These are phyloP conservation scores for Verbascum thapsus DNA, from an alignment of 257 asterid species.

Conservation along the genomic window DNA sequence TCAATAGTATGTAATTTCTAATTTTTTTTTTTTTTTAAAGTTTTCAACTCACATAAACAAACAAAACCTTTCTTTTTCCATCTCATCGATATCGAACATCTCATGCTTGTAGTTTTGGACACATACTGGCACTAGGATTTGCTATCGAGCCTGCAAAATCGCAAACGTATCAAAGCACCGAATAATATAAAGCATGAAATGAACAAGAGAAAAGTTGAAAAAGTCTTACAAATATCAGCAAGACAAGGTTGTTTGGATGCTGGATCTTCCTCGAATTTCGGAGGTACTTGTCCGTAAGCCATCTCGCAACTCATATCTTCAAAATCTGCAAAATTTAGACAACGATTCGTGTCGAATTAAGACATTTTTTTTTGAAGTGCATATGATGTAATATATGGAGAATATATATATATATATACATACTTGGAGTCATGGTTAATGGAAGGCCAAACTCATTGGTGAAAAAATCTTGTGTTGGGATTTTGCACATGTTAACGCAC, in stretches of 20 bases:
- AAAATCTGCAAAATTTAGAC: conserved; percentile 52
- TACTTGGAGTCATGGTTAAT: conserved; percentile 92
- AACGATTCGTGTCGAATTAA: neutral
- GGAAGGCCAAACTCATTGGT: conserved; percentile 98
- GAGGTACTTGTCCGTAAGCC: conserved; percentile 89
- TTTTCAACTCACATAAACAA: no score
- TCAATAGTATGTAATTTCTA: no score
- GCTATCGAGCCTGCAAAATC: conserved; percentile 67
- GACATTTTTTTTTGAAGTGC: no score
- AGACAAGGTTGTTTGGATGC: conserved; percentile 80
- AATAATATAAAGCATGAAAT: neutral
- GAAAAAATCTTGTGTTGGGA: conserved; percentile 96
- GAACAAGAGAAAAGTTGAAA: neutral
- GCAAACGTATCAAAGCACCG: neutral
- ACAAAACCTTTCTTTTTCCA: no score
- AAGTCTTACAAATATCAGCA: conserved; percentile 54
- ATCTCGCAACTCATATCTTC: conserved; percentile 98
- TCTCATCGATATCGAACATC: neutral
- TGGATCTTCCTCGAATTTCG: conserved; percentile 75
- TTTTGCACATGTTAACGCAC: conserved; percentile 96
- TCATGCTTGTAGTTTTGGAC: conserved; percentile 70
- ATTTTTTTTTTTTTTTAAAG: no score
- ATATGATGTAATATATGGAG: no score
- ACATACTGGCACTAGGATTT: conserved; percentile 54
- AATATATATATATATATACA: no score